phyloP scores from a whole-genome alignment of 225 moss, liverwort and hornwort species.

The Thuidium tamariscinum region DNA sequence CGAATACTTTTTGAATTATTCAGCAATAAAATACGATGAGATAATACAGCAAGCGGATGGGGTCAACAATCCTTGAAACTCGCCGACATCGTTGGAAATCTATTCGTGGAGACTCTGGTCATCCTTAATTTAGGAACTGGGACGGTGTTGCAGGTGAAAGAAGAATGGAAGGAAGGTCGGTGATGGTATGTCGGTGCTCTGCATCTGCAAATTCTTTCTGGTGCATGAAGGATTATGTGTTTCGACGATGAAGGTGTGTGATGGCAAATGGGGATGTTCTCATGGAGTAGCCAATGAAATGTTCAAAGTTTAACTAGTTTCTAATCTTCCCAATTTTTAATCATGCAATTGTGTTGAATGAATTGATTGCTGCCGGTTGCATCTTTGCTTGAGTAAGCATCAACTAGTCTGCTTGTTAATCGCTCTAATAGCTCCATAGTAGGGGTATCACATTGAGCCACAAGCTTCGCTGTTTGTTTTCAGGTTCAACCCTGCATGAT shows the following conservation, averaged over 20 bases:
- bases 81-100: neutral
- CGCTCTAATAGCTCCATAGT: no score
- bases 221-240: neutral
- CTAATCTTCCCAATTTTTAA: no score
- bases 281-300: neutral
- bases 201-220: neutral
- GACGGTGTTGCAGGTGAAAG: neutral
- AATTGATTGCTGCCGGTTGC: neutral
- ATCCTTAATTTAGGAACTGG: neutral
- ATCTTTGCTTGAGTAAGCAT: neutral
- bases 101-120: neutral
- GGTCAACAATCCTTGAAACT: neutral
- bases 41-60: neutral
- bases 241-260: no score
- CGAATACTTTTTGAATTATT: neutral
- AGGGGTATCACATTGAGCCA: neutral
- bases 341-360: no score
- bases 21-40: neutral
- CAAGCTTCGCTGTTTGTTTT: neutral
- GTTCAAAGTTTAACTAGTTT: neutral
- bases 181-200: neutral
- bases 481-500: neutral
- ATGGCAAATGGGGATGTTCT: neutral
- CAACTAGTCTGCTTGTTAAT: no score
- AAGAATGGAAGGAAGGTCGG: neutral